Percentiles rank a stretch among this genome's conserved stretches.
Evolutionary conservation across 768 basidiomycete genomes (phyloP).

Genomic region (Boletus bicolor): DNA sequence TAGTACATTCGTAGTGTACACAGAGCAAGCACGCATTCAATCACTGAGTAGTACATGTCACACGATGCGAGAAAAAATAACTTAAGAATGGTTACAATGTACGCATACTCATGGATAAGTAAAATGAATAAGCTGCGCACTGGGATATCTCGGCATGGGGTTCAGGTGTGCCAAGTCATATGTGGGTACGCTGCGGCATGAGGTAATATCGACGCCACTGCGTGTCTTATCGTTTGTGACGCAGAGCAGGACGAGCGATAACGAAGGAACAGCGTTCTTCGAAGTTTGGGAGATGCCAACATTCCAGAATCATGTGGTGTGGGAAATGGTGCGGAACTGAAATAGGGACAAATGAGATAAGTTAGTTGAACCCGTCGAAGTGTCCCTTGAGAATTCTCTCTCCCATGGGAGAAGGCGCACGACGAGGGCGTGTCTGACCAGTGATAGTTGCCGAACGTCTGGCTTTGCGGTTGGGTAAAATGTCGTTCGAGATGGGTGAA

Average conservation of each 20-base stretch:
- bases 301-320: conserved; percentile 8
- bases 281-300: not conserved
- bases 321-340: not conserved
- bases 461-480: conserved; percentile 32
- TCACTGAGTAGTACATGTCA: not conserved
- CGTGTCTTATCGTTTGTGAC: conserved; percentile 1
- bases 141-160: conserved; percentile 23
- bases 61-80: conserved; percentile 5
- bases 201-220: conserved; percentile 13
- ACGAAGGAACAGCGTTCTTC: conserved; percentile 2
- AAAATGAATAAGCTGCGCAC: conserved; percentile 14
- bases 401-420: conserved; percentile 86
- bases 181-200: conserved; percentile 4
- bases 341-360: conserved; percentile 2
- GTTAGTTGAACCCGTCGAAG: conserved; percentile 84
- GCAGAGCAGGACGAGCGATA: conserved; percentile 1
- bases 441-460: conserved; percentile 60
- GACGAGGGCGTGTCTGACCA: conserved; percentile 47
- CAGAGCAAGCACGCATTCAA: not conserved
- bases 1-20: conserved; percentile 12
- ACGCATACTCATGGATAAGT: not conserved
- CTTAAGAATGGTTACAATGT: conserved; percentile 1
- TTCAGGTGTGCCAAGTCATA: not conserved
- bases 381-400: conserved; percentile 89
- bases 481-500: conserved; percentile 13